A percentile compares a stretch with the other conserved stretches of the same genome.
Conservation (phyloP, 495 filamentous ascomycete genomes). For the Penicillium nucicola region DNA sequence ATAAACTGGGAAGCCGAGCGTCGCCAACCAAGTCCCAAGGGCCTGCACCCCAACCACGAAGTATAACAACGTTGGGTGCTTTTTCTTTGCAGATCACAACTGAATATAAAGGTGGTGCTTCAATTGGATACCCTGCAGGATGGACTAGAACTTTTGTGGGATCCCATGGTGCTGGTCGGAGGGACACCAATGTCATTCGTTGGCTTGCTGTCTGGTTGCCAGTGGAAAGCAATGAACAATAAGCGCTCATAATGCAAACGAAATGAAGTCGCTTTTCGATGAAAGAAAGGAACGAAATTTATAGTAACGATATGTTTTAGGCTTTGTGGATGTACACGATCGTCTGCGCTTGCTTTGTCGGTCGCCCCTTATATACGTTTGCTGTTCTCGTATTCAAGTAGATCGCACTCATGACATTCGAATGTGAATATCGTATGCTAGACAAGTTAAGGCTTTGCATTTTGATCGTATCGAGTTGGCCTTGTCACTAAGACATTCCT, state of each 20-base stretch:
- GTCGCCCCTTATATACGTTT: too few relatives aligned
- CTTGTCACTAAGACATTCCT: not conserved
- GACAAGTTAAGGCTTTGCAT: too few relatives aligned
- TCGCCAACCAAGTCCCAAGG: not conserved
- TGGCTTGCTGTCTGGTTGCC: not conserved
- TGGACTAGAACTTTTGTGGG: conserved; percentile 1
- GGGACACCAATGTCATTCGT: not conserved
- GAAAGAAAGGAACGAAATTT: too few relatives aligned
- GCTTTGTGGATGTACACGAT: too few relatives aligned
- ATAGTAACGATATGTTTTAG: too few relatives aligned
- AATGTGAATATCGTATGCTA: too few relatives aligned
- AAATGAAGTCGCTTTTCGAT: too few relatives aligned
- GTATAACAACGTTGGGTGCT: not conserved
- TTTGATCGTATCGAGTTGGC: too few relatives aligned
- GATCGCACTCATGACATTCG: too few relatives aligned
- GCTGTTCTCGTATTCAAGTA: too few relatives aligned
- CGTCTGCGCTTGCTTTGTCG: too few relatives aligned
- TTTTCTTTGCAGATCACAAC: not conserved
- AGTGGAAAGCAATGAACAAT: not conserved
- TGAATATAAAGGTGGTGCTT: conserved; percentile 4
- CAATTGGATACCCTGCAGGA: conserved; percentile 2
- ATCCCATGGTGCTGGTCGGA: conserved; percentile 6
- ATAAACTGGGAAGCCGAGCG: not conserved
- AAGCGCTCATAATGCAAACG: too few relatives aligned
- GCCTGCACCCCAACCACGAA: not conserved